Percentiles rank a stretch among this genome's conserved stretches.
phyloP scores from a whole-genome alignment of 1,284 basidiomycete species.

The Pholiota adiposa region DNA sequence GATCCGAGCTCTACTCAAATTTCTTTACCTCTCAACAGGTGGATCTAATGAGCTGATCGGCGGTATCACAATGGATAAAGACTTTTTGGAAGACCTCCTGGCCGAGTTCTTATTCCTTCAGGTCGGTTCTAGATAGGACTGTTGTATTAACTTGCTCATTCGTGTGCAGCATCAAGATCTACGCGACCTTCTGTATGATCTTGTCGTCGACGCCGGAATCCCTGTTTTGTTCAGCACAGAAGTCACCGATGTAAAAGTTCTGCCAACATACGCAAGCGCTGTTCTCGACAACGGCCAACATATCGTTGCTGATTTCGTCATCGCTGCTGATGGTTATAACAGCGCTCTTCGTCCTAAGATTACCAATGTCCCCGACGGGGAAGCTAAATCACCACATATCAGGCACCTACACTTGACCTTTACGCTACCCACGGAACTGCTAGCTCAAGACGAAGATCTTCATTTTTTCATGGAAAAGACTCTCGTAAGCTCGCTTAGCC shows the following conservation, averaged over 20 bases:
- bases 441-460: conserved; percentile 41
- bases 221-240: conserved; percentile 48
- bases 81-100: conserved; percentile 42
- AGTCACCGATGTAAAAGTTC: conserved; percentile 40
- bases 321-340: conserved; percentile 59
- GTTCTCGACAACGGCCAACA: conserved; percentile 43
- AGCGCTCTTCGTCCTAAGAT: conserved; percentile 55
- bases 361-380: conserved; percentile 29
- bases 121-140: conserved; percentile 29
- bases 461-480: conserved; percentile 29
- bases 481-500: conserved; percentile 28
- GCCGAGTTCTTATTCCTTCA: conserved; percentile 45
- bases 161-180: conserved; percentile 58
- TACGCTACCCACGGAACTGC: conserved; percentile 35
- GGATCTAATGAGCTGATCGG: conserved; percentile 41
- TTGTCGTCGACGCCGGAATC: conserved; percentile 49
- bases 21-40: conserved; percentile 27
- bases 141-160: neutral
- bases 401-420: conserved; percentile 49
- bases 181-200: conserved; percentile 52
- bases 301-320: conserved; percentile 47
- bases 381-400: conserved; percentile 30
- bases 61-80: conserved; percentile 39
- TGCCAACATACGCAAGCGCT: conserved; percentile 41
- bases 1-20: neutral